Conservation (phyloP, 306 rosid species). For the Pterocarpus macrocarpus region DNA sequence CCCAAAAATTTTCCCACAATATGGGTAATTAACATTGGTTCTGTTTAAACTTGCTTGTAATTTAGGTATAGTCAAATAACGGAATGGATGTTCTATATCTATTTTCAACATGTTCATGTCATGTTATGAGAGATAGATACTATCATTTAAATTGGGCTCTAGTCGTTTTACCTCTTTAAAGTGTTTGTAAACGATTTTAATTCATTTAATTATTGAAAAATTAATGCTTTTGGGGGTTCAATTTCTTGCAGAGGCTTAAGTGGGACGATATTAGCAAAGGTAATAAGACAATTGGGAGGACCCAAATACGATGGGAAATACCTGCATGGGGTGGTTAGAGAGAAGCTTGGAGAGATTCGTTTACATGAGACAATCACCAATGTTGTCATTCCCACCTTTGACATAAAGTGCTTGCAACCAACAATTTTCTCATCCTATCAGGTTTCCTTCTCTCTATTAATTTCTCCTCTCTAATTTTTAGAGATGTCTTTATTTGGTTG, state of each 20-base stretch:
- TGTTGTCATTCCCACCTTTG: constrained; percentile 71
- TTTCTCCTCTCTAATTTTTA: not conserved
- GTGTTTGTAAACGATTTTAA: too few relatives aligned
- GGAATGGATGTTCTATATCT: too few relatives aligned
- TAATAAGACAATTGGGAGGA: constrained; percentile 58
- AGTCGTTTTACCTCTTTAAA: too few relatives aligned
- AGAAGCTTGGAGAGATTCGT: constrained; percentile 66
- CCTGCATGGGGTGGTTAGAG: constrained; percentile 57
- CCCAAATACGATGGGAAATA: constrained; percentile 82
- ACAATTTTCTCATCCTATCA: constrained; percentile 65
- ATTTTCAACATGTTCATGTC: too few relatives aligned
- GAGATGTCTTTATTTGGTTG: not conserved
- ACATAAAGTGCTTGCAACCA: constrained; percentile 70
- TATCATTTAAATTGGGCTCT: too few relatives aligned
- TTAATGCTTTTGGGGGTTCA: not conserved
- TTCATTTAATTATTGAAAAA: not conserved
- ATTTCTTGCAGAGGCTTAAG: constrained; percentile 19
- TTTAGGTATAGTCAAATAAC: not conserved
- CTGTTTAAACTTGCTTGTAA: not conserved
- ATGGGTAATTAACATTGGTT: constrained; percentile 7
- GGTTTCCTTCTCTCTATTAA: constrained; percentile 15
- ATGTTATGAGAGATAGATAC: too few relatives aligned
- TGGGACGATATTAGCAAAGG: constrained; percentile 28
- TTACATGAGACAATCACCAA: constrained; percentile 73
- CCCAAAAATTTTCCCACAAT: constrained; percentile 68